Percentiles rank a stretch among this genome's conserved stretches.
phyloP scores from a whole-genome alignment of 345 rosid species.

The rapeseed (Brassica napus) region Da-Ae NC_063440.1:16116501-16117000 shows the following conservation, averaged over 20 bases:
- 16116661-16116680: not conserved
- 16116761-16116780: not conserved
- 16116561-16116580: not conserved
- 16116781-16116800: not conserved
- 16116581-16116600: not conserved
- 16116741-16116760: not conserved
- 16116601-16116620: not conserved
- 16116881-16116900: not conserved
- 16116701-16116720: not conserved
- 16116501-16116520: not conserved
- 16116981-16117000: no score
- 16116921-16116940: not conserved
- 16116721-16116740: conserved; percentile 2
- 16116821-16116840: not conserved
- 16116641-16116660: not conserved
- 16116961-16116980: not conserved
- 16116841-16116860: not conserved
- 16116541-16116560: conserved; percentile 25
- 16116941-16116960: not conserved
- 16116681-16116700: not conserved
- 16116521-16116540: not conserved
- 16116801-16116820: not conserved
- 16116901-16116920: not conserved
- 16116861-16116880: not conserved
- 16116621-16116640: not conserved